These are phyloP conservation scores for Hygrophorus pudorinus DNA, from an alignment of 768 basidiomycete genomes.

Conservation along the genomic window DNA sequence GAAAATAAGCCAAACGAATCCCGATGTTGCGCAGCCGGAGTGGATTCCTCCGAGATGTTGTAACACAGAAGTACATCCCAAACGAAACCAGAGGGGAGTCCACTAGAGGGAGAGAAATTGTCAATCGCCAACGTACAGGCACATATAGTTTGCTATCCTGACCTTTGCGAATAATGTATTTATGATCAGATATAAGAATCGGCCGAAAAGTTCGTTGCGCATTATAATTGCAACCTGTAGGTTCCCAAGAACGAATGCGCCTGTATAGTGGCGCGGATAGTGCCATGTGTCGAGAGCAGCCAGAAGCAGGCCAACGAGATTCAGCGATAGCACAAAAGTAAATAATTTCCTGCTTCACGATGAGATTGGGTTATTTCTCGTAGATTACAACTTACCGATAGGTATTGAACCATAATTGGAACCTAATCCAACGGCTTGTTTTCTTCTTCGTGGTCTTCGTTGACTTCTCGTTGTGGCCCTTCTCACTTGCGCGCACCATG, in stretches of 20 bases:
- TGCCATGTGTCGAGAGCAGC: constrained; percentile 57
- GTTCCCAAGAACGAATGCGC: constrained; percentile 69
- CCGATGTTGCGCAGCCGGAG: constrained; percentile 63
- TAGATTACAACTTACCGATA: constrained; percentile 41
- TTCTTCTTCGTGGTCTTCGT: background rate
- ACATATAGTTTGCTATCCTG: constrained; percentile 4
- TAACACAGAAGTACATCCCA: constrained; percentile 59
- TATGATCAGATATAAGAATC: constrained; percentile 59
- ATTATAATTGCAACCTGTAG: constrained; percentile 62
- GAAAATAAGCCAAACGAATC: constrained; percentile 58
- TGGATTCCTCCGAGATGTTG: constrained; percentile 77
- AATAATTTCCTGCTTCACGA: constrained; percentile 54
- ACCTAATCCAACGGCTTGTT: constrained; percentile 25
- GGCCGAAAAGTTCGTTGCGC: constrained; percentile 77
- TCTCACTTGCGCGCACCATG: no score
- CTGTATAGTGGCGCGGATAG: constrained; percentile 56
- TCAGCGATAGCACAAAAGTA: constrained; percentile 47
- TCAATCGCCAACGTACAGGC: constrained; percentile 1
- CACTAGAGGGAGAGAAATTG: constrained; percentile 23
- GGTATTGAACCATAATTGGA: constrained; percentile 70
- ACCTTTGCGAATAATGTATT: constrained; percentile 79
- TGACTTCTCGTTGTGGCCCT: no score
- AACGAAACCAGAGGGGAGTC: constrained; percentile 44
- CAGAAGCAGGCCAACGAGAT: constrained; percentile 48
- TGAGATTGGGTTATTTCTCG: background rate